phyloP scores from a whole-genome alignment of 2,329 filamentous ascomycete genomes.

The Xylariaceae sp. region DNA sequence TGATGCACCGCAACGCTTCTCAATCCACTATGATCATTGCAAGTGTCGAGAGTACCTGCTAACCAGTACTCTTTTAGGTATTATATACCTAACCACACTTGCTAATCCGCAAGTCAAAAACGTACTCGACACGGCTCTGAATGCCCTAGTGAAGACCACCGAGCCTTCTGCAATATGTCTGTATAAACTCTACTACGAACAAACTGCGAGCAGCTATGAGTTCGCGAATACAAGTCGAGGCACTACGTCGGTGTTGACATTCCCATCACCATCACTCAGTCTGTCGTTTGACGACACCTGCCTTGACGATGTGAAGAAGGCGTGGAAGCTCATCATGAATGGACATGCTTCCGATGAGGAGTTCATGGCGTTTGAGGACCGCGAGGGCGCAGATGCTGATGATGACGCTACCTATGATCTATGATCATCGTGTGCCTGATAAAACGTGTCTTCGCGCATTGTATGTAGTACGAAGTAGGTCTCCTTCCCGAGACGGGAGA shows the following conservation, averaged over 20 bases:
- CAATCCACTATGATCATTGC: constrained; percentile 14
- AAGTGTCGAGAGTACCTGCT: constrained; percentile 7
- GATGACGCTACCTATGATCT: constrained; percentile 36
- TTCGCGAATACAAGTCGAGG: constrained; percentile 32
- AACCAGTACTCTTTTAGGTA: constrained; percentile 22
- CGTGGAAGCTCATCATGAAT: constrained; percentile 64
- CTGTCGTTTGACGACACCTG: constrained; percentile 71
- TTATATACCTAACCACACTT: constrained; percentile 40
- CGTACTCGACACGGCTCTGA: constrained; percentile 38
- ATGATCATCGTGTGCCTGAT: not conserved
- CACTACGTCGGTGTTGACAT: constrained; percentile 42
- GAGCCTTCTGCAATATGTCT: constrained; percentile 34
- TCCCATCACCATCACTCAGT: constrained; percentile 58
- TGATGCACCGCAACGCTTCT: constrained; percentile 54
- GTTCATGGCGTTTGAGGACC: constrained; percentile 78
- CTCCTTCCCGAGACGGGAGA: too few species aligned
- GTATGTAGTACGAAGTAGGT: too few species aligned
- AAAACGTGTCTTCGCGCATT: too few species aligned
- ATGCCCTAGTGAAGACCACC: constrained; percentile 36
- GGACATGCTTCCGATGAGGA: constrained; percentile 40
- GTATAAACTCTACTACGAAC: constrained; percentile 55
- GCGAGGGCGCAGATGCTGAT: constrained; percentile 56
- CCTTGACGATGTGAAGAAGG: constrained; percentile 61
- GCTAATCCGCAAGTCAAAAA: constrained; percentile 32
- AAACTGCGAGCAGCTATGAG: constrained; percentile 33